phyloP scores from a whole-genome alignment of 2,329 filamentous ascomycete genomes.

The Aspergillus melleus region DNA sequence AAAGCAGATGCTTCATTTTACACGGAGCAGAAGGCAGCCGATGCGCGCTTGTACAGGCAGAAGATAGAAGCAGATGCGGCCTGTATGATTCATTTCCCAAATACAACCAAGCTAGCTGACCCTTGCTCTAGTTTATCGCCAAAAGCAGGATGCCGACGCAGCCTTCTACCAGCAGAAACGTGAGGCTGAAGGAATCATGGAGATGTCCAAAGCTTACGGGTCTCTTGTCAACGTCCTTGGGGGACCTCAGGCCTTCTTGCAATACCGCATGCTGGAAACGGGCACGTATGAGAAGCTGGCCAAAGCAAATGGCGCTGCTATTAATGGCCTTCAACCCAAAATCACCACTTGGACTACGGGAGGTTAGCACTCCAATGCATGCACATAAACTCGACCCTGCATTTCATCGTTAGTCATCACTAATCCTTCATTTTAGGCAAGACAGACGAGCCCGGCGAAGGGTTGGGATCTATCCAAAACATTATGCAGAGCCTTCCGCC shows the following conservation, averaged over 20 bases:
- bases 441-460: slow-evolving; percentile 51
- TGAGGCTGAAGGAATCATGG: slow-evolving; percentile 73
- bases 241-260: slow-evolving; percentile 73
- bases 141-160: slow-evolving; percentile 39
- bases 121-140: slow-evolving; percentile 24
- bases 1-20: slow-evolving; percentile 53
- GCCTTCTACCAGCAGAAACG: slow-evolving; percentile 58
- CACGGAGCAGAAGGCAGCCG: slow-evolving; percentile 53
- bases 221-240: slow-evolving; percentile 72
- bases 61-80: slow-evolving; percentile 43
- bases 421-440: slow-evolving; percentile 32
- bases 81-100: slow-evolving; percentile 22
- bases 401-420: neutral
- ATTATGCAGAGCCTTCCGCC: slow-evolving; percentile 83
- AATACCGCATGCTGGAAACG: slow-evolving; percentile 86
- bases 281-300: slow-evolving; percentile 76
- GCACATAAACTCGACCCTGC: neutral
- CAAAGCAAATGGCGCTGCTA: slow-evolving; percentile 72
- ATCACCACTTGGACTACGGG: slow-evolving; percentile 90
- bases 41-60: slow-evolving; percentile 47
- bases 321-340: slow-evolving; percentile 79
- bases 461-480: slow-evolving; percentile 68
- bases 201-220: slow-evolving; percentile 79
- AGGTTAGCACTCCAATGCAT: slow-evolving; percentile 9
- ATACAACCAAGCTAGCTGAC: slow-evolving; percentile 1